Evolutionary conservation across 768 basidiomycete species (phyloP).

Genomic region (Suillus hirtellus): DNA sequence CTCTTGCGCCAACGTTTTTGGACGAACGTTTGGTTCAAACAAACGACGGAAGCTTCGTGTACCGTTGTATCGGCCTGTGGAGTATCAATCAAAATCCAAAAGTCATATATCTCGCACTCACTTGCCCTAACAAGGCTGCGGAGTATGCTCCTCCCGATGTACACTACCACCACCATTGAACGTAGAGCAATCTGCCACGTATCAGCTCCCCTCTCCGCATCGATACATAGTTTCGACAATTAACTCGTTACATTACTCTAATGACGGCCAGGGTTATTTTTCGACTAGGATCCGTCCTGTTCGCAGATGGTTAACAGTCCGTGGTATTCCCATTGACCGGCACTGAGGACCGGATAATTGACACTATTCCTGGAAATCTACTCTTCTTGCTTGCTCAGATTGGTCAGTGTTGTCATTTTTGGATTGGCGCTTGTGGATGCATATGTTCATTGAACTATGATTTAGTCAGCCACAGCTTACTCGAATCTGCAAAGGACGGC

Average conservation of each 20-base stretch:
- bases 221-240: not conserved
- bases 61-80: not conserved
- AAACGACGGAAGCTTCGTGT: not conserved
- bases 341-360: not conserved
- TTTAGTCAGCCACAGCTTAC: not conserved
- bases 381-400: not conserved
- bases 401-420: not conserved
- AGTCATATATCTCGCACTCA: not conserved
- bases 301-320: not conserved
- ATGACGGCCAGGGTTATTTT: not conserved
- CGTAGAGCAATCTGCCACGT: not conserved
- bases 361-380: not conserved
- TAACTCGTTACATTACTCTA: not conserved
- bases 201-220: not conserved
- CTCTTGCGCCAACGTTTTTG: not conserved
- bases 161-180: not conserved
- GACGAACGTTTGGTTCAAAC: not conserved
- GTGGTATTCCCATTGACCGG: not conserved
- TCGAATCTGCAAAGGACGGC: not conserved
- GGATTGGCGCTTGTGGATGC: not conserved
- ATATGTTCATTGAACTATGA: slow-evolving; percentile 1
- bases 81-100: not conserved
- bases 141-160: not conserved
- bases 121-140: not conserved
- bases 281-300: not conserved